Percentiles rank a stretch among this genome's conserved stretches.
Conservation (phyloP, 2,329 filamentous ascomycete genomes). For the Basipetospora chlamydospora region DNA sequence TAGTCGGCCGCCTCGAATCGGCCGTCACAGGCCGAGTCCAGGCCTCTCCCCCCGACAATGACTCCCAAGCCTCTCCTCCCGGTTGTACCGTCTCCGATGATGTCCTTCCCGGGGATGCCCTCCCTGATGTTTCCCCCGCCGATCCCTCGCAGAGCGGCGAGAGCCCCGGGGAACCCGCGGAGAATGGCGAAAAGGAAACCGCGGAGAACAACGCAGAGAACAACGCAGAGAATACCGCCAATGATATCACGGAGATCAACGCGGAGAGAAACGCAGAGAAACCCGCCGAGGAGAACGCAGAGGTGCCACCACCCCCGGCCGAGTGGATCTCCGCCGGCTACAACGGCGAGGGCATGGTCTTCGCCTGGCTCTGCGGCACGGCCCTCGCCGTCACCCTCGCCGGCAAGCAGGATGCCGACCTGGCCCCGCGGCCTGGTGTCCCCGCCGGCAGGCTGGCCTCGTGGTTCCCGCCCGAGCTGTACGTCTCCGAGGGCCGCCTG, state of each 20-base stretch:
- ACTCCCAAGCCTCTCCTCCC: too few species aligned
- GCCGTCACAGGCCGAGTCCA: slow-evolving; percentile 9
- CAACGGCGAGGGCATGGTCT: slow-evolving; percentile 37
- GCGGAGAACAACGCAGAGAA: too few species aligned
- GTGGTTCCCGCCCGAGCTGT: slow-evolving; percentile 26
- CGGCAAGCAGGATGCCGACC: slow-evolving; percentile 18
- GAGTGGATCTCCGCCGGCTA: slow-evolving; percentile 40
- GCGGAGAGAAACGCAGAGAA: too few species aligned
- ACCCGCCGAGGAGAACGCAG: too few species aligned
- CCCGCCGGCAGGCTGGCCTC: slow-evolving; percentile 20
- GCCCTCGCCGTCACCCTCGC: slow-evolving; percentile 31
- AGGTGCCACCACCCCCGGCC: slow-evolving; percentile 12
- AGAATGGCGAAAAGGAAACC: slow-evolving; percentile 7
- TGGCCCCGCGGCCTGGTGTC: slow-evolving; percentile 17
- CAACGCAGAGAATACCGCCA: too few species aligned
- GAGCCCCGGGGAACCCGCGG: too few species aligned
- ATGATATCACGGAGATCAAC: too few species aligned
- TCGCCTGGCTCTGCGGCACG: slow-evolving; percentile 35
- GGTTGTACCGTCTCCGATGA: too few species aligned
- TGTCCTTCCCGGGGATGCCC: background rate
- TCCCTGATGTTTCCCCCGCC: too few species aligned
- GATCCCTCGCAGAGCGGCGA: too few species aligned
- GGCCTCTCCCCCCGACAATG: too few species aligned
- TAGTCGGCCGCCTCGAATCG: slow-evolving; percentile 31
- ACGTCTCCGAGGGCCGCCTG: background rate